Evolutionary conservation across 1,139 yeast genomes (phyloP), one percentile per base, ranked within the genome.

Genomic region (Blastobotrys persicus): DNA sequence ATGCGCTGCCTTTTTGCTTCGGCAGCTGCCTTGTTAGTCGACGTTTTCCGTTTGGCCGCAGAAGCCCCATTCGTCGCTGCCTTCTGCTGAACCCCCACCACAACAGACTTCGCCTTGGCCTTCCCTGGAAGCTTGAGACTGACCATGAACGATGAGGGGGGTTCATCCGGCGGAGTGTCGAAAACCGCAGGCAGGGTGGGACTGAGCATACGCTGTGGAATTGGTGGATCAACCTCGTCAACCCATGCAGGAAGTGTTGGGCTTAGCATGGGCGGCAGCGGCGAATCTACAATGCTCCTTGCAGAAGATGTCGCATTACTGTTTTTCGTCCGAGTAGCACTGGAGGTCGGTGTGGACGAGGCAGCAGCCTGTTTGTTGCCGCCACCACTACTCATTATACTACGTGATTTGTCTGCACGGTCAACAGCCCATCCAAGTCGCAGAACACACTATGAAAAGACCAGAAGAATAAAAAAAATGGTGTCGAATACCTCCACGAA

Each of bases 201-300:
- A 42, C 68, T 63, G 38, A 65, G 58, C 65, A 65, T 65, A 19
- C 58, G 53, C 45, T 54, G 51, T 9, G 68, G 68, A 16, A 47
- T 47, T 38, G 46, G 45, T 20, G 47, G 51, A 35, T 50, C 45
- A 31, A 51, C 19, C 12, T 56, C 61, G 18, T 59, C 62, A 14
- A 56, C 58, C 65, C 66, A 62, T 3, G 64, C 52, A 11, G 70
- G 70, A 28, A 66, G 56, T 12, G 71, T 64, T 6, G 71, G 71
- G 46, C 69, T 64, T 44, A 66, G 57, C 64, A 66, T 60, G 3
- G 69, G 67, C 31, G 71, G 71, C 31, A 73, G 66, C 55, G 70
- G 69, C 5, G 28, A 23, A 23, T 23, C 28, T 23, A 9, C 28
- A n/a, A n/a, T n/a, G n/a, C n/a, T n/a, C n/a, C n/a, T n/a, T 9